These are phyloP conservation scores for Amphichorda felina DNA, from an alignment of 2,329 filamentous ascomycete genomes.

Conservation along the genomic window DNA sequence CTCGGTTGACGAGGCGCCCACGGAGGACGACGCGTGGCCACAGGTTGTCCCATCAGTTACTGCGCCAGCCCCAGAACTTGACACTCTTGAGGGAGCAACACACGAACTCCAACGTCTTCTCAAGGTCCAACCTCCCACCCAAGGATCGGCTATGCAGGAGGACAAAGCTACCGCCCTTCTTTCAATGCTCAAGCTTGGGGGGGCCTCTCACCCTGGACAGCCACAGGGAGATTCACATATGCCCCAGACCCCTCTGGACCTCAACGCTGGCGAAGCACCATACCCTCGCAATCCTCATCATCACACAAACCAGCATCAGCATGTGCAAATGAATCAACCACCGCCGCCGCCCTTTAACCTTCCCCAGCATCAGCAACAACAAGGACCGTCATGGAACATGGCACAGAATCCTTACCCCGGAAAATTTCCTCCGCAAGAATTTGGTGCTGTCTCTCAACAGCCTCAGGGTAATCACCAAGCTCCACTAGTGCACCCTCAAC, in stretches of 20 bases:
- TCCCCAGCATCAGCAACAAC: conserved; percentile 7
- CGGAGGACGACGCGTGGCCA: conserved; percentile 48
- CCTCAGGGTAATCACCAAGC: conserved; percentile 8
- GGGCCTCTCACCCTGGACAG: conserved; percentile 5
- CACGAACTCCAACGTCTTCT: conserved; percentile 41
- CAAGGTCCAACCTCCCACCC: conserved; percentile 40
- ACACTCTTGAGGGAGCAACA: conserved; percentile 37
- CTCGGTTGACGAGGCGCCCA: conserved; percentile 40
- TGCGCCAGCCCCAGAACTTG: conserved; percentile 21
- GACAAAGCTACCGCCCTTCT: conserved; percentile 40
- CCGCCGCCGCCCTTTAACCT: conserved; percentile 17
- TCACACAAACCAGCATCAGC: conserved; percentile 33
- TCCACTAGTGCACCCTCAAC: conserved; percentile 29
- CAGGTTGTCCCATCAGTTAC: conserved; percentile 20
- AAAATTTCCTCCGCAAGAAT: not conserved
- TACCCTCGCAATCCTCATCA: conserved; percentile 48
- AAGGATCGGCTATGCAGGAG: conserved; percentile 24
- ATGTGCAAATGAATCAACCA: conserved; percentile 17
- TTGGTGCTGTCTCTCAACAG: conserved; percentile 6
- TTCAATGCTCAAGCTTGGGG: conserved; percentile 33
- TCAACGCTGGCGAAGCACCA: conserved; percentile 32
- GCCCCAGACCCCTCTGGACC: conserved; percentile 43
- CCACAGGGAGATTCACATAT: conserved; percentile 12
- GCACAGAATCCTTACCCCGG: not conserved
- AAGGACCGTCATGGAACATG: not conserved